Conservation (phyloP, 768 basidiomycete species). For the Leccinum rimulosum region DNA sequence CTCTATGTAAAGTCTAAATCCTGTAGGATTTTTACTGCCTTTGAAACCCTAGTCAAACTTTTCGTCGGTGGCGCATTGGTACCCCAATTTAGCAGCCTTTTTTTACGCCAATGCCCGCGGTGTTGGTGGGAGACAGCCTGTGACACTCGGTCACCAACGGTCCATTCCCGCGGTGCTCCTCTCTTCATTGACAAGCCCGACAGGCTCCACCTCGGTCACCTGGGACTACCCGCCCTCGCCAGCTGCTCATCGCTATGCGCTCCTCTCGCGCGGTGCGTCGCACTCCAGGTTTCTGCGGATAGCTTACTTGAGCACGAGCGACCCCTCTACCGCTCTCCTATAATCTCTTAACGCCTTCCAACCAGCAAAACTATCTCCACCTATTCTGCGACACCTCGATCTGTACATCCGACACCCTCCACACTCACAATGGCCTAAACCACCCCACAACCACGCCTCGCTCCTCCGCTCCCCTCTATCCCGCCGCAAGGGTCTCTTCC, state of each 20-base stretch:
- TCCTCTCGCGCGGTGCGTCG: constrained; percentile 25
- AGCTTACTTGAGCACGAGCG: constrained; percentile 18
- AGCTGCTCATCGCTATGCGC: constrained; percentile 16
- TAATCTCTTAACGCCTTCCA: neutral
- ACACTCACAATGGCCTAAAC: constrained; percentile 23
- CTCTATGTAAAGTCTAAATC: too few relatives aligned
- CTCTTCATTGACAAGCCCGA: too few relatives aligned
- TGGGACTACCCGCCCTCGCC: constrained; percentile 25
- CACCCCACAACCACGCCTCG: constrained; percentile 28
- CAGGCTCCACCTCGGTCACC: constrained; percentile 9
- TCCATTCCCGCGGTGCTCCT: too few relatives aligned
- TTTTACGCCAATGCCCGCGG: too few relatives aligned
- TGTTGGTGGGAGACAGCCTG: too few relatives aligned
- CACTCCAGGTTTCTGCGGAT: constrained; percentile 28
- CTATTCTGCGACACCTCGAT: constrained; percentile 4
- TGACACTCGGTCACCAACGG: too few relatives aligned
- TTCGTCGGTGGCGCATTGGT: too few relatives aligned
- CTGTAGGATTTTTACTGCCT: too few relatives aligned
- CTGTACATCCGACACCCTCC: constrained; percentile 1
- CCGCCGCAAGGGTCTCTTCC: constrained; percentile 25
- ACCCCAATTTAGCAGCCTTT: too few relatives aligned
- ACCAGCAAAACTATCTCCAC: too few relatives aligned
- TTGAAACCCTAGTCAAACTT: too few relatives aligned
- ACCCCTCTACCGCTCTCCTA: neutral
- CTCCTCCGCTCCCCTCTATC: constrained; percentile 27